Base-by-base conservation (phyloP, 2,329 filamentous ascomycete genomes). In the Teratosphaeria pseudoeucalypti region DNA sequence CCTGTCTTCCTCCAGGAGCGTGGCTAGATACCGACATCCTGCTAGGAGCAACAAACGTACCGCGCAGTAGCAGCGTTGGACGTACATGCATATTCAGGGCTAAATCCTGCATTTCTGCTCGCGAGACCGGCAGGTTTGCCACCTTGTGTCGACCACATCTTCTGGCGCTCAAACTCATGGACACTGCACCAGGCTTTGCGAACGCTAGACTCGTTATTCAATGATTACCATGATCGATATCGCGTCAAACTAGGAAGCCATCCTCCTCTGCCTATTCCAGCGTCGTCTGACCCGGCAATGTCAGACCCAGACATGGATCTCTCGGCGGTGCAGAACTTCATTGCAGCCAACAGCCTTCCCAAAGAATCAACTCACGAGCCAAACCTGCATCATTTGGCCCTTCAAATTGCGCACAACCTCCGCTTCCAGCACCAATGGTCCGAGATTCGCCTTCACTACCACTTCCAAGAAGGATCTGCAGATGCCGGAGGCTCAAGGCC, bases 341-440 rank as follows among this genome's bases (percentile, higher is more conserved):
- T 49, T 23, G 43, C 43, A 49, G 43, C n/a, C 19, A 54, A 54
- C 34, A 54, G 34, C 19, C 34, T 29, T 32, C 53, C 53, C 53
- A 54, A 54, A 32, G 53, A 37, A 37, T 54, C 27, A 9, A 37
- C 12, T 9, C 53, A 54, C 34, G 27, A 32, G 53, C 53, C 53
- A 43, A 34, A 58, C 23, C 27, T 43, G 55, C 74, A 77, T 66
- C 74, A 80, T 56, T 81, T 89, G 55, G 80, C 83, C 53, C 73
- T 79, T 32, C 79, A 84, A 56, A 84, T 92, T 56, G 77, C 84
- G 57, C 82, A 86, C 72, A 91, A 92, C 72, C 82, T 94, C 55
- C 79, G 82, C 65, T 79, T 88, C 71, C 87, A 92, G 72, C 89
- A 92, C 72, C 82, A 86, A 70, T 94, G 89, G 89, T 82, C 81